phyloP scores from a whole-genome alignment of 2,329 filamentous ascomycete species.

The Penicillium olsonii region DNA sequence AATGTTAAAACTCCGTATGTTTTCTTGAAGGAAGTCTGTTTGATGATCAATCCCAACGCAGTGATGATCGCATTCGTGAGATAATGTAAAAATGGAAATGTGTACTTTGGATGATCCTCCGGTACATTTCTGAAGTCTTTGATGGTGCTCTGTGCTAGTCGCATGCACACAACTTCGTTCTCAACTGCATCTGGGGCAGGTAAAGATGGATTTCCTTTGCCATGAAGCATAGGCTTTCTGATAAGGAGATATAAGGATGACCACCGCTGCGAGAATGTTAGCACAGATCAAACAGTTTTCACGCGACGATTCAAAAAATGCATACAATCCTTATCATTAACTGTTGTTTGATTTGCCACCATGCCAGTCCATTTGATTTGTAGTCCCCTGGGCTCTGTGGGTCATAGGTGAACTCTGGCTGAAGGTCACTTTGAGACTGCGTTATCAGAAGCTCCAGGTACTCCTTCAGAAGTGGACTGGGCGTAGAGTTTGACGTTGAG shows the following conservation, averaged over 20 bases:
- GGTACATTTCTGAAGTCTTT: constrained; percentile 21
- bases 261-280: constrained; percentile 16
- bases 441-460: constrained; percentile 18
- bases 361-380: not conserved
- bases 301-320: not conserved
- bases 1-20: constrained; percentile 15
- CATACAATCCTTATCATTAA: constrained; percentile 26
- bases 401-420: constrained; percentile 16
- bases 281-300: not conserved
- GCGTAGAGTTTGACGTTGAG: constrained; percentile 10
- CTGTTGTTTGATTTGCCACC: constrained; percentile 24
- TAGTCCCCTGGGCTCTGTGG: not conserved
- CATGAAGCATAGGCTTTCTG: constrained; percentile 21
- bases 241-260: constrained; percentile 21
- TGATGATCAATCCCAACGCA: constrained; percentile 22
- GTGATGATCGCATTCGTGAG: constrained; percentile 22
- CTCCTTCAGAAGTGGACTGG: constrained; percentile 16
- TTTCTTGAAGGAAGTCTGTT: constrained; percentile 16
- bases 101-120: constrained; percentile 21
- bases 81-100: constrained; percentile 26
- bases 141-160: constrained; percentile 16
- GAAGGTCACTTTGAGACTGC: constrained; percentile 18
- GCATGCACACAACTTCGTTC: constrained; percentile 25
- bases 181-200: constrained; percentile 11
- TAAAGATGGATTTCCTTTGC: not conserved